Evolutionary conservation across 164 flowering plant genomes (phyloP), one percentile per base, ranked within the genome.

Genomic region (Tetracentron sinense): DNA sequence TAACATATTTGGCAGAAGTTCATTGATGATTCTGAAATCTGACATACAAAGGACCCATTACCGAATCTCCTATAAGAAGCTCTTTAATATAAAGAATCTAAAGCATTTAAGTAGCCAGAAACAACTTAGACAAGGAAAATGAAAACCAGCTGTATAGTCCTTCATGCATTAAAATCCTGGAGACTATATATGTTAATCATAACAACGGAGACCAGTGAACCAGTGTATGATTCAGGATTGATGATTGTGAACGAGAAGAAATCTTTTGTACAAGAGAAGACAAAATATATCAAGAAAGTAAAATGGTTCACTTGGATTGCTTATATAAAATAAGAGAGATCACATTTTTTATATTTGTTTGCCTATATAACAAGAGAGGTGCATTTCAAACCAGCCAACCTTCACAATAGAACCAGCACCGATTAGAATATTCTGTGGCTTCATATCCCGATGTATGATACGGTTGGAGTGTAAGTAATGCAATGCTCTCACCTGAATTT

Each of bases 401-500:
- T 91, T 94, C 35, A 94, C 90, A 66, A 89, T 67, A 56, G 92
- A 86, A 16, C 96, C 96, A 59, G 97, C 85, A 56, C 96, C 89
- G 62, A 94, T 94, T 27, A 94, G 89, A 66, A 94, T 94, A 78
- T 94, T 94, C 55, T 94, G 99, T 20, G 99, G 99, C 77, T 94
- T 94, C 99, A 94, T 91, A 65, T 94, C 99, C 27, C 99, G 96
- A 74, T 94, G 99, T 56, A 94, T 94, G 54, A 94, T 89, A 42
- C 99, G 90, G 67, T 94, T 94, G 54, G 97, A 87, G 70, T 94
- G 99, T 74, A 94, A 74, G 77, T 94, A 94, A 78, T 89, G 81
- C 80, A 94, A 77, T 63, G 99, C 99, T 72, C 82, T 84, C 30
- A 91, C 99, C 99, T 94, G 83, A 59, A 77, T 62, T 33, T 44